A percentile compares a stretch with the other conserved stretches of the same genome.
Conservation (phyloP, 208 protist genomes). For the Acanthamoeba castellanii region DNA sequence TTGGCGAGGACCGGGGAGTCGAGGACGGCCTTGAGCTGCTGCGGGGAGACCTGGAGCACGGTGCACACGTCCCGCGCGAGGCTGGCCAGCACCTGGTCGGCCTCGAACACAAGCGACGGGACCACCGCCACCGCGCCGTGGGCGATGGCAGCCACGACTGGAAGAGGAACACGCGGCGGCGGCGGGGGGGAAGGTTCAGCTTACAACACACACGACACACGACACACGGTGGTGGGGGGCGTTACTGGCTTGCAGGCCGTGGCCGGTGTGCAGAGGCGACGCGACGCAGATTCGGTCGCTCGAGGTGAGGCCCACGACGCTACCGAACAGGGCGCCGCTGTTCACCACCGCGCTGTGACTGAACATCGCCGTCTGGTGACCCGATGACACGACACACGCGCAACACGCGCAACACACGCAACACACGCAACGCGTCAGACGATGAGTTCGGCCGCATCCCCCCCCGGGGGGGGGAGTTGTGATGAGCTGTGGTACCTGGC, state of each 20-base stretch:
- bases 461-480: neutral
- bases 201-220: no score
- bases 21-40: constrained; percentile 9
- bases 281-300: neutral
- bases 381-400: no score
- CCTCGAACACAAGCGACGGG: neutral
- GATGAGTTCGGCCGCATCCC: no score
- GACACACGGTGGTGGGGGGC: no score
- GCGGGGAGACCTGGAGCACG: neutral
- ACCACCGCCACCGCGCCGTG: neutral
- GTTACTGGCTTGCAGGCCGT: constrained; percentile 11
- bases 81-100: neutral
- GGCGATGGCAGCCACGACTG: neutral
- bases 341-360: constrained; percentile 19
- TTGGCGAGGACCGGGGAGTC: neutral
- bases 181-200: neutral
- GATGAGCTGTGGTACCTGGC: neutral
- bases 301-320: neutral
- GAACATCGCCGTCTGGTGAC: neutral
- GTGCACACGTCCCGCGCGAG: constrained; percentile 4
- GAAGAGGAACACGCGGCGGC: neutral
- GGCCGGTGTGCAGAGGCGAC: neutral
- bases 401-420: no score
- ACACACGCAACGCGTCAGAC: neutral
- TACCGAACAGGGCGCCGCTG: neutral